These are phyloP conservation scores for Exophiala oligosperma DNA, from an alignment of 2,329 filamentous ascomycete species.

Conservation along the genomic window DNA sequence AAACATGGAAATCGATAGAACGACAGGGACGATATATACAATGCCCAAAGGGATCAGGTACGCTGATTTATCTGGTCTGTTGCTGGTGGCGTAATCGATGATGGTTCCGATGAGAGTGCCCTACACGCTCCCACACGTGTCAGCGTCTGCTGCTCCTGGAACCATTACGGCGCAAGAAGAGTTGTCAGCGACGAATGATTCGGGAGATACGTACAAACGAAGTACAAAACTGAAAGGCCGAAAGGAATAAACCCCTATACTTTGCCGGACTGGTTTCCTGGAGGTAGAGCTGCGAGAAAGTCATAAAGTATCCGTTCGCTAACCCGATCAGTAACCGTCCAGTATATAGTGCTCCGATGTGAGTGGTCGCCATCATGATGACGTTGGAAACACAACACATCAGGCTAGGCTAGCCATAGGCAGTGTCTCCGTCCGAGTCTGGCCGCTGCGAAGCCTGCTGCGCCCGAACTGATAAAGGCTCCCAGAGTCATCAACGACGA, in stretches of 20 bases:
- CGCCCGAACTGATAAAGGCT: constrained; percentile 30
- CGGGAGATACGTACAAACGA: constrained; percentile 32
- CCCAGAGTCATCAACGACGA: constrained; percentile 50
- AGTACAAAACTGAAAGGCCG: constrained; percentile 49
- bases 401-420: constrained; percentile 49
- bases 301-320: constrained; percentile 59
- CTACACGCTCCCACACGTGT: not conserved
- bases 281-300: constrained; percentile 53
- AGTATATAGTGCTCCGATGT: constrained; percentile 55
- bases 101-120: constrained; percentile 45
- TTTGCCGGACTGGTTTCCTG: constrained; percentile 37
- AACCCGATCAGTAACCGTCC: constrained; percentile 57
- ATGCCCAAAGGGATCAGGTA: constrained; percentile 40
- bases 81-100: constrained; percentile 46
- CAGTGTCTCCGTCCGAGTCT: constrained; percentile 34
- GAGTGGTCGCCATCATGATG: constrained; percentile 58
- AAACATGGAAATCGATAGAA: constrained; percentile 31
- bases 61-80: constrained; percentile 33
- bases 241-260: not conserved
- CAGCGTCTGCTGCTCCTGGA: not conserved
- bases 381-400: constrained; percentile 53
- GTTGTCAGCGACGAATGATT: too few species aligned
- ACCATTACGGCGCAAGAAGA: not conserved
- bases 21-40: constrained; percentile 32
- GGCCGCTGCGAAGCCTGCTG: not conserved